Evolutionary conservation across 345 rosid species (phyloP), one percentile per base, ranked within the genome.

Genomic region (Eucalyptus albens): DNA sequence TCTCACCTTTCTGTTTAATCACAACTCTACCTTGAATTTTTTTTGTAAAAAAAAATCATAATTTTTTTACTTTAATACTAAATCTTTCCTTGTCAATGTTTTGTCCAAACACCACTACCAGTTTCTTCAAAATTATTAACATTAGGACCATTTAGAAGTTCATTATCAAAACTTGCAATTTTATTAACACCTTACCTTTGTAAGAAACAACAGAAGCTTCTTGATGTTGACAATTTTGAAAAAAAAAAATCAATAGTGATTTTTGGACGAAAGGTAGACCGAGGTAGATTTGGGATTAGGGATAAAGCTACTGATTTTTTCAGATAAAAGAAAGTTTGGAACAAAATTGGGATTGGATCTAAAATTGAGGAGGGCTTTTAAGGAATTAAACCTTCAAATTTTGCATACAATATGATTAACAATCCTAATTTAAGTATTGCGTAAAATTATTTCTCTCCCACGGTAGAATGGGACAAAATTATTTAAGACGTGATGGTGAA

Each of bases 201-300:
- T 17, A 72, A 37, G 15, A 45, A 72, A 11, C 26, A 19, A 72
- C 2, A 37, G 2, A 6, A 37, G 8, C 83, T 6, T 72, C 13
- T 11, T 37, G 27, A 37, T 72, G 8, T 37, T 37, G 45, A 72
- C 42, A 37, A 11, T 37, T 37, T 37, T 16, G 4, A 11, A 37
- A 11, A 45, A 11, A 45, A 45, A 11, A 19, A 72, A 17, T 2
- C 8, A 40, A 6, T 3, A 12, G 8, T 10, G 8, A 72, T 11
- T 72, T 72, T 37, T 72, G 83, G 26, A 37, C 5, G 0, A 37
- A 19, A 11, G 27, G 45, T 19, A 37, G 22, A 37, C 8, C 1
- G 5, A 12, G 13, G 45, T 21, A 72, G 13, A n/a, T n/a, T 5
- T 19, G 27, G 8, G 27, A 10, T 37, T 0, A 37, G 15, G 3